Percentiles rank a stretch among this genome's conserved stretches.
Evolutionary conservation across 1,284 basidiomycete genomes (phyloP).

Genomic region (Trametes pubescens): DNA sequence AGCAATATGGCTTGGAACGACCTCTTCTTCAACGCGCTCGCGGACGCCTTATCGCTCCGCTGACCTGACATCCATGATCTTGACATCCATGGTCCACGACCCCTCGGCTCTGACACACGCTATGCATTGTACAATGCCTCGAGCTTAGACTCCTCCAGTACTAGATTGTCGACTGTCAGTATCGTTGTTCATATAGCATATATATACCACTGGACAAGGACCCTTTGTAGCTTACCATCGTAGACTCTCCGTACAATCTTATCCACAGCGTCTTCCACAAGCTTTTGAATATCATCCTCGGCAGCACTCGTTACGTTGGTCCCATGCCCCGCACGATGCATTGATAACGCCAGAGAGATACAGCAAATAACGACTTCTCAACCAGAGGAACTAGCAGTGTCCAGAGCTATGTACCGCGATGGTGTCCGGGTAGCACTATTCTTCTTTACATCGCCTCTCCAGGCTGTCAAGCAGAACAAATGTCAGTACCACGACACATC

Average conservation of each 20-base stretch:
- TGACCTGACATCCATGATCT: neutral
- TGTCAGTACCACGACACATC: neutral
- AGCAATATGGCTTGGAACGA: conserved; percentile 37
- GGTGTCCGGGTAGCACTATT: neutral
- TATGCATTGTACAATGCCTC: neutral
- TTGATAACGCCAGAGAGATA: neutral
- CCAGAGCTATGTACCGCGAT: neutral
- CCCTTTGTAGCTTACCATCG: neutral
- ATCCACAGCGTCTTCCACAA: neutral
- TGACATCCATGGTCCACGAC: too few relatives aligned
- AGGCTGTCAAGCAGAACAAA: neutral
- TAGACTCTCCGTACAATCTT: neutral
- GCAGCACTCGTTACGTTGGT: too few relatives aligned
- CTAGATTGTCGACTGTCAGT: too few relatives aligned
- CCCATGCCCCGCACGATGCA: neutral
- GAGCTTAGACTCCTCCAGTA: neutral
- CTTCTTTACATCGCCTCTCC: conserved; percentile 13
- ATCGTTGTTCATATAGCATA: too few relatives aligned
- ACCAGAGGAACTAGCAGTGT: neutral
- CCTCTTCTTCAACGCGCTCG: conserved; percentile 35
- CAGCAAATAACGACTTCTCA: neutral
- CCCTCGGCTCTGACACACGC: neutral
- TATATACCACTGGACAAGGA: neutral
- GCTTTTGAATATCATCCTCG: neutral
- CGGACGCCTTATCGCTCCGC: conserved; percentile 17